Evolutionary conservation across 2,329 filamentous ascomycete species (phyloP).

Genomic region (Leptographium galeiforme): DNA sequence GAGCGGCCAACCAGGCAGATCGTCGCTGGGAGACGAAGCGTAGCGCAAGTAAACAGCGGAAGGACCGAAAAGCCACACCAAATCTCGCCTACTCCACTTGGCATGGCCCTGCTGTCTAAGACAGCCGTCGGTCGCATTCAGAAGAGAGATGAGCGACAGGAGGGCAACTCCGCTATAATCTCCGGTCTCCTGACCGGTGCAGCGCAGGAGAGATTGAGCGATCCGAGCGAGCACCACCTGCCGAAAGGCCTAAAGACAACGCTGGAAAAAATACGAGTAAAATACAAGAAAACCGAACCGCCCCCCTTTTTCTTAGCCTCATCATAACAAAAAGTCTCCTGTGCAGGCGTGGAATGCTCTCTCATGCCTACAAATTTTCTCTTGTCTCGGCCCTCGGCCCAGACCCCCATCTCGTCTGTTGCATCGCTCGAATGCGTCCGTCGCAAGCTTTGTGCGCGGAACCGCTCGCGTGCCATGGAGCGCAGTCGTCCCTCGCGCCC

Average conservation of each 20-base stretch:
- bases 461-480: no score
- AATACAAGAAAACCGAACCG: not conserved
- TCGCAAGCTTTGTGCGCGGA: no score
- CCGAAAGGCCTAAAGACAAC: not conserved
- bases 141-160: not conserved
- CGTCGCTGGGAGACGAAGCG: not conserved
- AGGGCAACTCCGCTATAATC: constrained; percentile 12
- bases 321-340: no score
- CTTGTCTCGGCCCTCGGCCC: no score
- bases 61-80: not conserved
- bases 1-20: not conserved
- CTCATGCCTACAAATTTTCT: no score
- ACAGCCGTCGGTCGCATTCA: constrained; percentile 5
- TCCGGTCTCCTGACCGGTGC: constrained; percentile 16
- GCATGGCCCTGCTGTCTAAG: constrained; percentile 2
- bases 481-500: no score
- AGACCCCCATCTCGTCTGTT: no score
- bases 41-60: not conserved
- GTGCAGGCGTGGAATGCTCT: no score
- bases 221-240: not conserved
- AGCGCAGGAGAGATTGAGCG: constrained; percentile 11
- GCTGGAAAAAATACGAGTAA: not conserved
- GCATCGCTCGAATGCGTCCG: no score
- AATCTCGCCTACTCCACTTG: constrained; percentile 3
- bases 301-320: no score